Percentiles rank a stretch among this genome's conserved stretches.
Conservation (phyloP, 768 basidiomycete species). For the Trametes coccinea region DNA sequence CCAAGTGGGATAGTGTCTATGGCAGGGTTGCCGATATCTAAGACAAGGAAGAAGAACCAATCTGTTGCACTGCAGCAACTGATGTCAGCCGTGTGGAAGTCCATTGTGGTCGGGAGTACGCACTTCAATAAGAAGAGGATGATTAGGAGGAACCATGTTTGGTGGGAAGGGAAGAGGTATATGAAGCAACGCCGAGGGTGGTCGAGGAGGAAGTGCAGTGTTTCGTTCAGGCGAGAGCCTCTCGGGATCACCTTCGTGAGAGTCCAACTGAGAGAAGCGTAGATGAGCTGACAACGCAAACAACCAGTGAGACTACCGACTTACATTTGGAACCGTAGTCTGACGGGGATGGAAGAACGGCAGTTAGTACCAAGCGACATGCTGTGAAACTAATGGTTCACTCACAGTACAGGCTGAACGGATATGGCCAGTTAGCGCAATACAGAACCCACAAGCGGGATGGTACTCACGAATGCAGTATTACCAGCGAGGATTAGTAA, state of each 20-base stretch:
- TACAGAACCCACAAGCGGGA: not conserved
- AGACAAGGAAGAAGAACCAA: slow-evolving; percentile 86
- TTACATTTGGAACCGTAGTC: slow-evolving; percentile 57
- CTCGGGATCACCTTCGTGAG: slow-evolving; percentile 60
- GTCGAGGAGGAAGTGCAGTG: slow-evolving; percentile 88
- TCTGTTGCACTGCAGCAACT: slow-evolving; percentile 59
- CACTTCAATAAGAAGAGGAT: slow-evolving; percentile 73
- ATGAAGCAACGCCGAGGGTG: slow-evolving; percentile 93
- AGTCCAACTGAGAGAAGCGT: slow-evolving; percentile 58
- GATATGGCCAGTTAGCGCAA: not conserved
- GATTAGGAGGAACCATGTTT: slow-evolving; percentile 87
- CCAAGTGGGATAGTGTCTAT: slow-evolving; percentile 71
- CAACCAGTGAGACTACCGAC: not conserved
- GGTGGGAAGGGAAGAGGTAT: slow-evolving; percentile 89
- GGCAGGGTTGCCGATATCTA: slow-evolving; percentile 79
- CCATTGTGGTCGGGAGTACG: slow-evolving; percentile 23
- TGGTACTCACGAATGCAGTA: slow-evolving; percentile 82
- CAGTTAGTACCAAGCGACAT: not conserved
- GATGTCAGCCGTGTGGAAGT: not conserved
- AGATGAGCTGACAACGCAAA: not conserved
- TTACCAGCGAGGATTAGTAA: slow-evolving; percentile 89
- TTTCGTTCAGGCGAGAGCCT: slow-evolving; percentile 67
- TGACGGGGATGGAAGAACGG: slow-evolving; percentile 30
- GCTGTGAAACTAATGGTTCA: slow-evolving; percentile 18
- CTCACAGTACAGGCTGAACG: slow-evolving; percentile 82